phyloP scores from a whole-genome alignment of 2,329 filamentous ascomycete genomes.

The Aspergillus felis region DNA sequence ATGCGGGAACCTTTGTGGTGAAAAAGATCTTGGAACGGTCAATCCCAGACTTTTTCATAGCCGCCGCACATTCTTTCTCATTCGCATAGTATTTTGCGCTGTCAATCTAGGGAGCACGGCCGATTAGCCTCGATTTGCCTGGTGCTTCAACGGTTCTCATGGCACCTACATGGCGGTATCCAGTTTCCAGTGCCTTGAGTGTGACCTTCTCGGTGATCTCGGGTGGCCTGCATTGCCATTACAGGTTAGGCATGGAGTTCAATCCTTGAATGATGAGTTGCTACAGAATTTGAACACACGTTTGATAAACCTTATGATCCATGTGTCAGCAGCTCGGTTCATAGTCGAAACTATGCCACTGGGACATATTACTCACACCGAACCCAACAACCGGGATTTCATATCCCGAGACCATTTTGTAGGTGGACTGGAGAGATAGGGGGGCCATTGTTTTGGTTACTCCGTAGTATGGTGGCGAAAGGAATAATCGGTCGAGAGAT shows the following conservation, averaged over 20 bases:
- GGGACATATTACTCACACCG: slow-evolving; percentile 30
- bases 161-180: slow-evolving; percentile 54
- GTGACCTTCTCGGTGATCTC: slow-evolving; percentile 56
- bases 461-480: neutral
- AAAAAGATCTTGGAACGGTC: slow-evolving; percentile 58
- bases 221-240: slow-evolving; percentile 43
- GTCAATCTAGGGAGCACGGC: slow-evolving; percentile 45
- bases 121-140: neutral
- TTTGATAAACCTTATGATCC: slow-evolving; percentile 37
- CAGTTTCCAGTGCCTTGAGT: slow-evolving; percentile 51
- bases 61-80: slow-evolving; percentile 52
- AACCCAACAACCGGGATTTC: slow-evolving; percentile 40
- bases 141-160: neutral
- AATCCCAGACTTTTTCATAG: slow-evolving; percentile 50
- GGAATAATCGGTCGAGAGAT: neutral
- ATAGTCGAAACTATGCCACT: neutral
- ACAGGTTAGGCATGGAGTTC: neutral
- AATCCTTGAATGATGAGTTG: neutral
- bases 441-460: slow-evolving; percentile 18
- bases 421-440: slow-evolving; percentile 31
- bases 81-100: slow-evolving; percentile 57
- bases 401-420: slow-evolving; percentile 38
- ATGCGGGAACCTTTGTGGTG: slow-evolving; percentile 57
- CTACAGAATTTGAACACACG: slow-evolving; percentile 21
- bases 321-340: neutral